A percentile compares a stretch with the other conserved stretches of the same genome.
phyloP scores from a whole-genome alignment of 495 filamentous ascomycete genomes.

The Neurospora africana region DNA sequence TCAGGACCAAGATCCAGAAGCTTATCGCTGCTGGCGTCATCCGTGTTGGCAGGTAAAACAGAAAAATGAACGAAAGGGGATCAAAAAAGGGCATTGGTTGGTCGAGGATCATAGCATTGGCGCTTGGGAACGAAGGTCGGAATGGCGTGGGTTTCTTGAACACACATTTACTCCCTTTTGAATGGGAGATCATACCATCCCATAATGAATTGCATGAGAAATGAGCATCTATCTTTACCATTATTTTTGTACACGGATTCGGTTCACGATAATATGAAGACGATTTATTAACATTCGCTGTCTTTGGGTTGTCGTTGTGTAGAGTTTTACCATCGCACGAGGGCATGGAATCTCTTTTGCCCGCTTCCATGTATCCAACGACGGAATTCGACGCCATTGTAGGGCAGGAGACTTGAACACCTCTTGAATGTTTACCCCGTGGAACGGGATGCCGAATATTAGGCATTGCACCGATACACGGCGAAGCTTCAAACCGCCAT shows the following conservation, averaged over 20 bases:
- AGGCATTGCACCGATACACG: too few relatives aligned
- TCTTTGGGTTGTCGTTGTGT: neutral
- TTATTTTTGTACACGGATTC: neutral
- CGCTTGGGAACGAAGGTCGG: neutral
- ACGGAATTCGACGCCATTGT: neutral
- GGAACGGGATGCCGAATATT: neutral
- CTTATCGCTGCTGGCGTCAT: conserved; percentile 89
- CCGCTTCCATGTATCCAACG: neutral
- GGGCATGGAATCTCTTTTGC: neutral
- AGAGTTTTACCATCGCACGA: neutral
- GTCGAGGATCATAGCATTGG: neutral
- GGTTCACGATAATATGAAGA: neutral
- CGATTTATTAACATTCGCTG: neutral
- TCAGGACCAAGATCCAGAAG: conserved; percentile 82
- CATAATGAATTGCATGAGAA: conserved; percentile 3
- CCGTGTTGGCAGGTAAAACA: conserved; percentile 50
- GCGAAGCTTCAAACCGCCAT: neutral
- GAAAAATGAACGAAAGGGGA: neutral
- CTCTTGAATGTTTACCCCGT: neutral
- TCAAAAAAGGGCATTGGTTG: neutral
- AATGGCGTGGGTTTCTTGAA: neutral
- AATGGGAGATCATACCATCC: neutral
- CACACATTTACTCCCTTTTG: neutral
- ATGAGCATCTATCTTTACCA: conserved; percentile 1
- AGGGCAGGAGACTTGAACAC: neutral